These are phyloP conservation scores for Cadophora sp. DNA, from an alignment of 2,329 filamentous ascomycete species.

Conservation along the genomic window DNA sequence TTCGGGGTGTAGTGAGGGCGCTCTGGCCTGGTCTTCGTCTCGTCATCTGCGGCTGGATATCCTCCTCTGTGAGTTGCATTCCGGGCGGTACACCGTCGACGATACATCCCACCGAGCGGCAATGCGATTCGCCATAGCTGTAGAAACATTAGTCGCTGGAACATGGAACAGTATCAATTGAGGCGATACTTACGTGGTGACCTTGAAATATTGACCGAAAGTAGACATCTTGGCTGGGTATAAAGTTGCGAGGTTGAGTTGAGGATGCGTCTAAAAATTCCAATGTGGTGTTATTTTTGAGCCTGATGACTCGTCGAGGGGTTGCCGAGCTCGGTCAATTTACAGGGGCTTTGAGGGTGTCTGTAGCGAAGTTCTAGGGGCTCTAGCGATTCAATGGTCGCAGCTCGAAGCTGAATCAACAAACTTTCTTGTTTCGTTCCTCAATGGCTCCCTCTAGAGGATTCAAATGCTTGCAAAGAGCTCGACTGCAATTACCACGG, in stretches of 20 bases:
- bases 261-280: constrained; percentile 12
- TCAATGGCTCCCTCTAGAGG: constrained; percentile 43
- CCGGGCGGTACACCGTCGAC: constrained; percentile 92
- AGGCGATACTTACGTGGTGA: constrained; percentile 66
- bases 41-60: constrained; percentile 95
- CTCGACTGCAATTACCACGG: constrained; percentile 3
- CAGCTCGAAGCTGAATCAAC: background rate
- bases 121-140: constrained; percentile 83
- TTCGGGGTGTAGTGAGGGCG: constrained; percentile 86
- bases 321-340: constrained; percentile 31
- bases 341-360: constrained; percentile 2
- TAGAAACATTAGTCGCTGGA: constrained; percentile 23
- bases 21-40: constrained; percentile 89
- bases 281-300: constrained; percentile 28
- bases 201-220: constrained; percentile 81
- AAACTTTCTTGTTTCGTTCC: background rate
- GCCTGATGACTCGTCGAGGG: constrained; percentile 35
- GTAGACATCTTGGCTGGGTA: constrained; percentile 72
- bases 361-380: constrained; percentile 3
- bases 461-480: constrained; percentile 24
- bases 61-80: constrained; percentile 81
- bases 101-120: constrained; percentile 91
- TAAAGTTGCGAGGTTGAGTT: constrained; percentile 17
- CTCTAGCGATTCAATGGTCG: background rate
- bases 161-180: constrained; percentile 18